Evolutionary conservation across 495 filamentous ascomycete species (phyloP), one percentile per base, ranked within the genome.

Genomic region (Daldinia grandis): DNA sequence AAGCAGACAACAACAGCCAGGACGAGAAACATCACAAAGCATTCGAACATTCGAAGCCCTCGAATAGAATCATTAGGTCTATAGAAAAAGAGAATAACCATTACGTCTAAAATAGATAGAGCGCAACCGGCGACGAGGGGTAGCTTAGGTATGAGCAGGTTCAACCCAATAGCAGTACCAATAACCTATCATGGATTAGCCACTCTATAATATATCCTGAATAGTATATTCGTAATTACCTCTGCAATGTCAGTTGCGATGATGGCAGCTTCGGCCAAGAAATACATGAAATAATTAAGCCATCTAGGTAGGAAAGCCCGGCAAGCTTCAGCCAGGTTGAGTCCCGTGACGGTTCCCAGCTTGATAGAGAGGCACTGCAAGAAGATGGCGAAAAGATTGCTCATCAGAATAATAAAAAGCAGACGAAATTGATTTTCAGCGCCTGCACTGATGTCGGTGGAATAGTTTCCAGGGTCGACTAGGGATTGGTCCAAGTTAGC

Each of bases 211-310:
- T 10, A 35, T 19, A 50, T 42, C 38, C 19, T 25, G 2, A 0
- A 10, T 25, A 63, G 2, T 12, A 6, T n/a, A 3, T 14, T n/a
- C n/a, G n/a, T 0, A 44, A 74, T 62, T 31, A 79, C 82, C 85
- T 97, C 94, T 49, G 94, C 93, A 76, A 97, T 94, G 79, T 96
- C 93, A 3, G 93, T 96, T 2, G 93, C 93, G 67, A 96, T 88
- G 74, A 96, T 95, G 56, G 93, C 92, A 14, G 84, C 86, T 77
- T 96, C 93, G 7, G 91, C 87, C 65, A 96, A 83, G 42, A 90
- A 76, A 75, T 95, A 96, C 15, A 95, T 84, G 47, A 86, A 79
- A 62, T 90, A 87, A 63, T 92, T 92, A 40, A 95, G 72, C 92
- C 92, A 95, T 71, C 79, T 83, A 0, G 93, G 93, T 10, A 93